Evolutionary conservation across 257 asterid genomes (phyloP), one percentile per base, ranked within the genome.

Genomic region (Pogostemon cablin): DNA sequence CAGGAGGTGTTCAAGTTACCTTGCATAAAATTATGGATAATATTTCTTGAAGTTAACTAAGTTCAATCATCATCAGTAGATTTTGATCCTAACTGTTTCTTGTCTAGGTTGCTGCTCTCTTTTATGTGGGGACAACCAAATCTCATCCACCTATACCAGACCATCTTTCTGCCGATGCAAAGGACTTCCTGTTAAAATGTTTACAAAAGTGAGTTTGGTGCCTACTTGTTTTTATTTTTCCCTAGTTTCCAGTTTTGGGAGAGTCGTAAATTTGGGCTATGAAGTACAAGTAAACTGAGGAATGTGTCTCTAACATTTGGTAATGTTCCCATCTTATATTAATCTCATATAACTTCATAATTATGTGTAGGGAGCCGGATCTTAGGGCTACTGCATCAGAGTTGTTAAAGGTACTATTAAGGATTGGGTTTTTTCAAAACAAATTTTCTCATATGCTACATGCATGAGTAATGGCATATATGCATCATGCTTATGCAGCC

Each of bases 91-190:
- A 60, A 79, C 63, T 25, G 62, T 40, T 53, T 25, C 67, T 3
- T 34, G 46, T 69, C 49, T 74, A 95, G 99, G 97, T 88, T 81
- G 99, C 99, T 71, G 99, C 99, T 63, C 93, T 95, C 61, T 95
- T 95, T 80, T 88, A 95, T 42, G 96, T 95, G 2, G 99, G 99
- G 73, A 95, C 97, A 70, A 95, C 99, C 71, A 95, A 95, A 81
- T 88, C 98, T 73, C 99, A 95, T 85, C 99, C 98, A 34, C 99
- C 99, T 35, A 91, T 95, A 72, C 99, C 99, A 3, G 99, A 95
- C 44, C 97, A 92, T 81, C 98, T 95, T 66, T 95, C 99, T 49
- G 76, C 75, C 32, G 97, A 83, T 83, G 98, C 97, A 50, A 90
- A 87, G 79, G 97, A 92, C 71, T 95, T 95, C 78, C 78, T 95